Conservation (phyloP, 139 green algal genomes). For the Chlamydomonas schloesseri region DNA sequence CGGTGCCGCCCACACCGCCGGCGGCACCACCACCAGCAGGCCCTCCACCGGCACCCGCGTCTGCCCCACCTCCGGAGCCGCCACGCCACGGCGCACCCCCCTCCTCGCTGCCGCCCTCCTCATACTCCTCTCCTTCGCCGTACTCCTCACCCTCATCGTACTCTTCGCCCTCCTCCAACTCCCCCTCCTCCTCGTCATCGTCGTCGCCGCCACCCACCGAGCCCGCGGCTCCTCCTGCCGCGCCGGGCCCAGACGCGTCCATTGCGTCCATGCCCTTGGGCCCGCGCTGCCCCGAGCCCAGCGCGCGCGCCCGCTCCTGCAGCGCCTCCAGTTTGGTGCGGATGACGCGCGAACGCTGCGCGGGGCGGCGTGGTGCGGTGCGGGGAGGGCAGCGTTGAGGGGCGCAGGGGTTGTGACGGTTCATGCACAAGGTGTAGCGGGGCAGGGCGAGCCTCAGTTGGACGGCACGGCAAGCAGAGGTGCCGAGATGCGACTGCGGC, state of each 20-base stretch:
- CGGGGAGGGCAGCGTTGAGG: not conserved
- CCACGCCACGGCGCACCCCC: not conserved
- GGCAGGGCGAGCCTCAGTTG: too few relatives aligned
- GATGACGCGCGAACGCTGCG: not conserved
- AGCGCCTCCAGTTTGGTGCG: conserved; percentile 5
- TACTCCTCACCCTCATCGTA: not conserved
- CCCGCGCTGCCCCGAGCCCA: conserved; percentile 4
- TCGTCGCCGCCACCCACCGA: too few relatives aligned
- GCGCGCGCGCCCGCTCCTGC: not conserved
- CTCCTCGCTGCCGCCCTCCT: not conserved
- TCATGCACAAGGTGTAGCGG: too few relatives aligned
- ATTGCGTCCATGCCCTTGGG: conserved; percentile 14
- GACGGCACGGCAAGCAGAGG: too few relatives aligned
- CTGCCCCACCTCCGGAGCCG: too few relatives aligned
- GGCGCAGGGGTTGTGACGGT: too few relatives aligned
- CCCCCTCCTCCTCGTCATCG: not conserved
- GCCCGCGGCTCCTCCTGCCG: not conserved
- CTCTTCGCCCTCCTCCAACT: not conserved
- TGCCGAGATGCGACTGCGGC: too few relatives aligned
- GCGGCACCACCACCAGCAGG: too few relatives aligned
- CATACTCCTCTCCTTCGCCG: not conserved
- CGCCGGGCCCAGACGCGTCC: not conserved
- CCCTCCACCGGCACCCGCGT: too few relatives aligned
- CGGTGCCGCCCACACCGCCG: too few relatives aligned
- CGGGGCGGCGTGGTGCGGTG: not conserved